Conservation (phyloP, 208 protist species). For the Leishmania mexicana region DNA sequence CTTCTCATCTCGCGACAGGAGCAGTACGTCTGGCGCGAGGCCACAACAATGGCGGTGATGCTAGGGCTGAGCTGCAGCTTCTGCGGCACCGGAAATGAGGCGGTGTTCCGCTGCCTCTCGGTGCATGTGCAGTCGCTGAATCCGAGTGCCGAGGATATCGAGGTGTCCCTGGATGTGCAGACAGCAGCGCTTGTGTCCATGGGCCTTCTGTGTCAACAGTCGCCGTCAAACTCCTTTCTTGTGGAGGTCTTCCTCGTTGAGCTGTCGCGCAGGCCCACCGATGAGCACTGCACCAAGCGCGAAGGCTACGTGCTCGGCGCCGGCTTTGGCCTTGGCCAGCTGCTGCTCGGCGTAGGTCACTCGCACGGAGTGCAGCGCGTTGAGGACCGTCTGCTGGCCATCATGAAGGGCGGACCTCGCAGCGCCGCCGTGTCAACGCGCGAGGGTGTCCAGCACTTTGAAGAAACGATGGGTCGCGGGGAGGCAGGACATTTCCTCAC, state of each 20-base stretch:
- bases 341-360: constrained; percentile 72
- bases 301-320: constrained; percentile 81
- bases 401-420: constrained; percentile 72
- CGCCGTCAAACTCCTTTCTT: constrained; percentile 67
- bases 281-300: constrained; percentile 84
- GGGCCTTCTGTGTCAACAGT: constrained; percentile 71
- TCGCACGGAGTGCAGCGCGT: constrained; percentile 52
- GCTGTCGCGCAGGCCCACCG: constrained; percentile 84
- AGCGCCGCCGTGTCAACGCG: constrained; percentile 48
- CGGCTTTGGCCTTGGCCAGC: constrained; percentile 74
- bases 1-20: constrained; percentile 71
- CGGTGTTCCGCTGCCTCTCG: constrained; percentile 85
- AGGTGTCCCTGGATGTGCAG: constrained; percentile 86
- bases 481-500: constrained; percentile 65
- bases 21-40: constrained; percentile 70
- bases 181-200: constrained; percentile 78
- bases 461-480: constrained; percentile 52
- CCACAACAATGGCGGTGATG: constrained; percentile 82
- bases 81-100: constrained; percentile 72
- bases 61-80: constrained; percentile 88
- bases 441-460: constrained; percentile 57
- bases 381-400: constrained; percentile 65
- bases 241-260: constrained; percentile 83
- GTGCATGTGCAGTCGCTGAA: constrained; percentile 87
- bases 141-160: constrained; percentile 80